Conservation (phyloP, 345 rosid genomes). For the Acer yangbiense region DNA sequence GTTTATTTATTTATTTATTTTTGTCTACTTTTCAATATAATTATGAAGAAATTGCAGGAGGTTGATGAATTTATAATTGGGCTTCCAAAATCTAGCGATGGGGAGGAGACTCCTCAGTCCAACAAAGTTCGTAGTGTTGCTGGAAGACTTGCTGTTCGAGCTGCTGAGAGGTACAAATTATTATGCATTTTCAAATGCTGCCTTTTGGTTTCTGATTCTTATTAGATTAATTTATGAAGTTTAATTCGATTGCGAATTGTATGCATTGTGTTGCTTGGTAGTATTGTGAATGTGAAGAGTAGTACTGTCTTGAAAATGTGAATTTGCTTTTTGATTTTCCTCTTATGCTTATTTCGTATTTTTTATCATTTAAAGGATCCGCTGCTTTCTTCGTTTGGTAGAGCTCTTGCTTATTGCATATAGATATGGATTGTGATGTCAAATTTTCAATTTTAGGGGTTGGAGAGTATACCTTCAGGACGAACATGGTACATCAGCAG, state of each 20-base stretch:
- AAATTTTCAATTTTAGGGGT: conserved; percentile 51
- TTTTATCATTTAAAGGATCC: not conserved
- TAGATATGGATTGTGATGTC: conserved; percentile 8
- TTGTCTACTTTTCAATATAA: not conserved
- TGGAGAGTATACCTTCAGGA: conserved; percentile 88
- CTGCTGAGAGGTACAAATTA: conserved; percentile 62
- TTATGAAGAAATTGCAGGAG: conserved; percentile 43
- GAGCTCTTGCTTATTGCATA: not conserved
- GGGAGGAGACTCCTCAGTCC: conserved; percentile 80
- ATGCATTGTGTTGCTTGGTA: not conserved
- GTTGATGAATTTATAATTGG: conserved; percentile 86
- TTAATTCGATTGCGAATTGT: not conserved
- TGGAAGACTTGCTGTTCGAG: conserved; percentile 74
- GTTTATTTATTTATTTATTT: not conserved
- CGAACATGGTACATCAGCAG: conserved; percentile 83
- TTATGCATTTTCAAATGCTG: not conserved
- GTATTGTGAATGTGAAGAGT: not conserved
- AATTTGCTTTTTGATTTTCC: not conserved
- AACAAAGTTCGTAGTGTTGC: conserved; percentile 83
- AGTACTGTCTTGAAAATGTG: not conserved
- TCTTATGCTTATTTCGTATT: not conserved
- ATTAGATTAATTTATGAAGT: not conserved
- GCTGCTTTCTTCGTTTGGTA: not conserved
- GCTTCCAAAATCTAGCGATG: conserved; percentile 76
- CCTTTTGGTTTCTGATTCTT: not conserved